phyloP scores from a whole-genome alignment of 257 asterid species.

The Solanum bulbocastanum region DNA sequence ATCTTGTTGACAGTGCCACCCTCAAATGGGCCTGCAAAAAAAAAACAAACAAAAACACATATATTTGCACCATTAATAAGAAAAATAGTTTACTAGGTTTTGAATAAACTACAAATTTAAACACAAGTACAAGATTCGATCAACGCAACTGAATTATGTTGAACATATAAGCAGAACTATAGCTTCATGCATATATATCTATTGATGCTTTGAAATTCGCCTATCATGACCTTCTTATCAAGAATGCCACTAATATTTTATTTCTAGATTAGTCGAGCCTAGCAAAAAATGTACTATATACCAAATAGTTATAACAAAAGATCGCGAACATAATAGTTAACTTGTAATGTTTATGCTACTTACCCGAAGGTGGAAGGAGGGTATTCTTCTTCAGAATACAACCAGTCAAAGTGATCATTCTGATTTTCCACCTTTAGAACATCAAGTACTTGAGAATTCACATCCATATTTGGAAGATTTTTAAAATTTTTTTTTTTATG shows the following conservation, averaged over 20 bases:
- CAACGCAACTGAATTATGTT: neutral
- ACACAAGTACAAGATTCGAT: neutral
- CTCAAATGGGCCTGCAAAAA: neutral
- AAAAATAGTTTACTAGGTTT: neutral
- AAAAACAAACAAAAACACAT: rapidly evolving
- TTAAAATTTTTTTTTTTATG: neutral
- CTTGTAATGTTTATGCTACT: neutral
- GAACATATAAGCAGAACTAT: neutral
- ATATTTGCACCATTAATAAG: neutral
- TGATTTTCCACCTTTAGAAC: conserved; percentile 14
- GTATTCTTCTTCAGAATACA: conserved; percentile 23
- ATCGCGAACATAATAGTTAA: neutral
- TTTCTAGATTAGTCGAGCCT: neutral
- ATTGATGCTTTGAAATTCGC: neutral
- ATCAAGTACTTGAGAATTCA: conserved; percentile 16
- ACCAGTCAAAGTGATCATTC: conserved; percentile 14
- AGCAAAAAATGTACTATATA: no score
- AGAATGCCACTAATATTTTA: neutral
- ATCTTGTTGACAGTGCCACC: rapidly evolving
- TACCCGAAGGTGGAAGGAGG: neutral
- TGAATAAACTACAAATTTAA: neutral
- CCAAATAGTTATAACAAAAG: neutral
- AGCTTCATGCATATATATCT: neutral
- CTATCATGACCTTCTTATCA: neutral
- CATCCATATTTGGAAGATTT: neutral